A percentile compares a stretch with the other conserved stretches of the same genome.
Evolutionary conservation across 2,329 filamentous ascomycete species (phyloP).

Genomic region (Amauroascus niger): DNA sequence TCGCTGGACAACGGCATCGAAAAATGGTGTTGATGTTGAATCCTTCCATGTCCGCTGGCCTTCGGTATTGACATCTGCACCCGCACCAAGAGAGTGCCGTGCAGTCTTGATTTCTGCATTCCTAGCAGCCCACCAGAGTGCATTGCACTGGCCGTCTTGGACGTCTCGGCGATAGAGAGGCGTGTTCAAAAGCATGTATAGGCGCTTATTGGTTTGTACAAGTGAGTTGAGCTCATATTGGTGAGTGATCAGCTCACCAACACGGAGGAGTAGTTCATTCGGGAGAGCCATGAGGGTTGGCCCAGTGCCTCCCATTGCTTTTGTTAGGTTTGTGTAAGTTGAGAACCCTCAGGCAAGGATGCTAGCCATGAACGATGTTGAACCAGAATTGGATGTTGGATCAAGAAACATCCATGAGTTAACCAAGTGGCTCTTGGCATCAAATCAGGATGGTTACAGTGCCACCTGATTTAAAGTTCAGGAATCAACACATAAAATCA

Average conservation of each 20-base stretch:
- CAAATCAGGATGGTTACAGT: too few species aligned
- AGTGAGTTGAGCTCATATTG: constrained; percentile 14
- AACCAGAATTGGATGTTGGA: too few species aligned
- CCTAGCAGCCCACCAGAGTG: background rate
- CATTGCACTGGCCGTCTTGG: background rate
- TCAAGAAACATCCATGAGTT: too few species aligned
- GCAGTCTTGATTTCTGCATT: background rate
- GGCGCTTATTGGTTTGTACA: constrained; percentile 4
- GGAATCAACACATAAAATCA: too few species aligned
- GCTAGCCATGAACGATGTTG: too few species aligned
- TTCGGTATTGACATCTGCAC: background rate
- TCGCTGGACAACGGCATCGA: background rate
- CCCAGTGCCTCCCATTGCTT: too few species aligned
- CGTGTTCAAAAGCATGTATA: constrained; percentile 13
- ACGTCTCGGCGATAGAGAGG: constrained; percentile 15
- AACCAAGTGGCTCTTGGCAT: too few species aligned
- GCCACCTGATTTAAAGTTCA: too few species aligned
- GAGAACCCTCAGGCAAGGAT: too few species aligned
- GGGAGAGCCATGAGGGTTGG: background rate
- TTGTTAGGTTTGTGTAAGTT: too few species aligned
- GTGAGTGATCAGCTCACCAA: background rate
- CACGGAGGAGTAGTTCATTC: background rate
- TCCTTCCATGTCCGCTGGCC: background rate
- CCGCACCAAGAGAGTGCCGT: background rate
- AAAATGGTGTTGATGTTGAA: background rate